phyloP scores from a whole-genome alignment of 2,329 filamentous ascomycete genomes.

The Penicillium sp. region DNA sequence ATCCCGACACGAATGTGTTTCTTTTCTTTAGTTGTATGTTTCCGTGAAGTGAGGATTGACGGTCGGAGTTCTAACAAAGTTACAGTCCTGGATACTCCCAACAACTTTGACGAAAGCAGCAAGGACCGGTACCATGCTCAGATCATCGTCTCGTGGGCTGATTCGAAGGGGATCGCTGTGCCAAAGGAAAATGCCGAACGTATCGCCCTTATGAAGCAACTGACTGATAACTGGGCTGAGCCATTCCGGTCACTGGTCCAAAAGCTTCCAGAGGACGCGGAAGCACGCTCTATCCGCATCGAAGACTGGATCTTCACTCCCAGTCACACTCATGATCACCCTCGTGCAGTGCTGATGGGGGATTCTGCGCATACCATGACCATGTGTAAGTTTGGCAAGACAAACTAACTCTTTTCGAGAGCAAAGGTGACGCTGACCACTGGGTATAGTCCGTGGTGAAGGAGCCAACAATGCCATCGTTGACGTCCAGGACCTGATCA shows the following conservation, averaged over 20 bases:
- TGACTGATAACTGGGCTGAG: constrained; percentile 57
- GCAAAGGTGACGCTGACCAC: neutral
- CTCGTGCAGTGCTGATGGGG: constrained; percentile 57
- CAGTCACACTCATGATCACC: constrained; percentile 40
- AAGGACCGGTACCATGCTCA: constrained; percentile 54
- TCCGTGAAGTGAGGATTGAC: neutral
- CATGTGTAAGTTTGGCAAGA: constrained; percentile 58
- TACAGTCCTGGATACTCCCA: constrained; percentile 57
- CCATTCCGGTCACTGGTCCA: constrained; percentile 55
- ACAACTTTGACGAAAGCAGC: constrained; percentile 45
- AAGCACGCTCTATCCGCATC: constrained; percentile 55
- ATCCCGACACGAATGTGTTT: constrained; percentile 59
- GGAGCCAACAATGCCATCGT: constrained; percentile 64
- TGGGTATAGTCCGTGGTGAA: constrained; percentile 60
- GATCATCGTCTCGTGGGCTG: constrained; percentile 60
- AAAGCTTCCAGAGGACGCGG: constrained; percentile 49
- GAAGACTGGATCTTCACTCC: constrained; percentile 56
- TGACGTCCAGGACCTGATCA: constrained; percentile 57
- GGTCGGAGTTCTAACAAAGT: constrained; percentile 2
- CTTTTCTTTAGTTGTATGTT: constrained; percentile 59
- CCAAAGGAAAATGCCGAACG: constrained; percentile 51
- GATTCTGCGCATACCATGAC: constrained; percentile 65
- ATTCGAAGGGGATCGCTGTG: constrained; percentile 44
- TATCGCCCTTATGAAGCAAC: constrained; percentile 50
- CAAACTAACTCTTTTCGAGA: neutral